These are phyloP conservation scores for Leucocoprinus birnbaumii DNA, from an alignment of 768 basidiomycete species.

Conservation along the genomic window DNA sequence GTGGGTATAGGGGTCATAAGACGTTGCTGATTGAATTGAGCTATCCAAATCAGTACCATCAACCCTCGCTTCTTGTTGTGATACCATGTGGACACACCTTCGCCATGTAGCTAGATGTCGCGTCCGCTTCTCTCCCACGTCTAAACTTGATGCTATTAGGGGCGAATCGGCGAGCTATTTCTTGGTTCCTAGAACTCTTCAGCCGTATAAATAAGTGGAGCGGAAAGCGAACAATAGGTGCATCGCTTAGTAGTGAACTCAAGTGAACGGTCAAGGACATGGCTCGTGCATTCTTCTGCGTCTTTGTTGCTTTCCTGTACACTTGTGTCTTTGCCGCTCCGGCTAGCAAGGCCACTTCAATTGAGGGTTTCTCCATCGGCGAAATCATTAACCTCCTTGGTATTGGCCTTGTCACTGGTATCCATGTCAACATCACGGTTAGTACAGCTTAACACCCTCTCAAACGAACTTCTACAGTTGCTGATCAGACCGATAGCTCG, in stretches of 20 bases:
- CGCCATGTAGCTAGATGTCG: too few species aligned
- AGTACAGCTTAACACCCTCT: slow-evolving; percentile 1
- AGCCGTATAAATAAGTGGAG: not conserved
- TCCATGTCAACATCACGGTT: slow-evolving; percentile 38
- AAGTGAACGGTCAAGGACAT: not conserved
- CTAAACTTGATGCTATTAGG: not conserved
- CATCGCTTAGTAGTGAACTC: too few species aligned
- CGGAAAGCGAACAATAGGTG: too few species aligned
- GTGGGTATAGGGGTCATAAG: too few species aligned
- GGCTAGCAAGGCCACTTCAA: slow-evolving; percentile 7
- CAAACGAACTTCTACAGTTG: not conserved
- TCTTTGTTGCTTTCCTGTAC: slow-evolving; percentile 23
- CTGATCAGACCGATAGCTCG: slow-evolving; percentile 23
- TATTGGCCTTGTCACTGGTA: slow-evolving; percentile 35
- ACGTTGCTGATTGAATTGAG: too few species aligned
- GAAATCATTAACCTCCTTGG: slow-evolving; percentile 36
- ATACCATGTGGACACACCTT: too few species aligned
- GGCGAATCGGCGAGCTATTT: not conserved
- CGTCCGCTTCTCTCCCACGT: not conserved
- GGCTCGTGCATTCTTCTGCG: slow-evolving; percentile 19
- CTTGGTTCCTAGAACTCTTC: not conserved
- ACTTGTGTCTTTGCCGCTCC: slow-evolving; percentile 20
- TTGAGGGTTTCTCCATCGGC: slow-evolving; percentile 18
- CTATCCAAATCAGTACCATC: too few species aligned
- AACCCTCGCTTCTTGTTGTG: too few species aligned